Base-by-base conservation (phyloP, 2,329 filamentous ascomycete genomes). In the Orbilia javanica region DNA sequence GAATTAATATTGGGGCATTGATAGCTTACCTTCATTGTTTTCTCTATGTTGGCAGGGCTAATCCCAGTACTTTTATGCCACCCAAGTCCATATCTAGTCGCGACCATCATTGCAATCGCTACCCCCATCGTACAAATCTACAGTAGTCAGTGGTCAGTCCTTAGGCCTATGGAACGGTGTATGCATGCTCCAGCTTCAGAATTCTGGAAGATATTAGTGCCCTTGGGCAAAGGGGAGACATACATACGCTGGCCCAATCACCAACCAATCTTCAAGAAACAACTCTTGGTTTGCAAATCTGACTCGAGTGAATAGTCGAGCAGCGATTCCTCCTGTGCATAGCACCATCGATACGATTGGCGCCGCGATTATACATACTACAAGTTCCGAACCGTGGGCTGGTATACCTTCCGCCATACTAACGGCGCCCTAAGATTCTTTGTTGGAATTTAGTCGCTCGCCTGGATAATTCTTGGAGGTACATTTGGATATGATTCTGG, bases 171-270 rank as follows among this genome's bases (percentile, higher is more conserved):
- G 3, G 18, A 42, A n/a, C n/a, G n/a, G n/a, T n/a, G n/a, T n/a
- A 4, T 39, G 8, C 13, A 11, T 8, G 34, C 13, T 39, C 4
- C 4, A 31, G 7, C 7, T 31, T 11, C 34, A 11, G 34, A 36
- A 36, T 36, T 8, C 5, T 10, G n/a, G n/a, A n/a, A n/a, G n/a
- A 36, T 36, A 36, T 8, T 10, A 36, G 7, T 2, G 13, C 13
- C 34, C 8, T 10, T 10, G 13, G 4, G 10, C 34, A 8, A 39
- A 46, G 8, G 11, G 18, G 4, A 44, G 36, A 70, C 66, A 27
- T 62, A 70, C 66, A 70, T 70, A 70, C 18, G 66, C 50, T 25
- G 66, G 66, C 29, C 66, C 66, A 20, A 70, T 70, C n/a, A 70
- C 39, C 18, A 70, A 48, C 66, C 66, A 70, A 52, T 70, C 66